These are phyloP conservation scores for Venturia pyrina DNA, from an alignment of 2,329 filamentous ascomycete species.

Conservation along the genomic window DNA sequence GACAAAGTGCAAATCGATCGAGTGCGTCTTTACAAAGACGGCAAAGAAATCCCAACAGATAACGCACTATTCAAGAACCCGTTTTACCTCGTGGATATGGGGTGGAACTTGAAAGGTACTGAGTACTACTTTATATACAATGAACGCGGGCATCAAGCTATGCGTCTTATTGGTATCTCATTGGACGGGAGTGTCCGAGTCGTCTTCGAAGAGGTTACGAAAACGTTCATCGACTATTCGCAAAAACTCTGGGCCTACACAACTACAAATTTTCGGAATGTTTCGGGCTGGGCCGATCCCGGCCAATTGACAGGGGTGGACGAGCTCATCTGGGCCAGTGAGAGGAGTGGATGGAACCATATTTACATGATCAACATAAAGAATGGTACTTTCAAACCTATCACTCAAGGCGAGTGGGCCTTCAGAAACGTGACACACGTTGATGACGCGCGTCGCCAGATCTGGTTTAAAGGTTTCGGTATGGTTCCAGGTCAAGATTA, in stretches of 20 bases:
- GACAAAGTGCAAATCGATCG: conserved; percentile 18
- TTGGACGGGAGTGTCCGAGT: conserved; percentile 17
- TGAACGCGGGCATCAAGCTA: conserved; percentile 18
- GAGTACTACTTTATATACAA: conserved; percentile 21
- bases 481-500: conserved; percentile 19
- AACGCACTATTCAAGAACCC: conserved; percentile 18
- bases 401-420: conserved; percentile 29
- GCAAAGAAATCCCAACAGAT: conserved; percentile 17
- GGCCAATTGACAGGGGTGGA: conserved; percentile 14
- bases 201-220: conserved; percentile 19
- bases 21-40: conserved; percentile 17
- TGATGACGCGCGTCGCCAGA: conserved; percentile 18
- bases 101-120: conserved; percentile 18
- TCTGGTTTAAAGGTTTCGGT: conserved; percentile 19
- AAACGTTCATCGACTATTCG: conserved; percentile 20
- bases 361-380: conserved; percentile 20
- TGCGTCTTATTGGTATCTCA: conserved; percentile 19
- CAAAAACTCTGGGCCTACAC: too few relatives aligned
- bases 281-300: background rate
- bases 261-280: too few relatives aligned
- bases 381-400: conserved; percentile 27
- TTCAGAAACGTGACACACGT: conserved; percentile 20
- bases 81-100: conserved; percentile 15
- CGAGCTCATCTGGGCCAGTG: conserved; percentile 20
- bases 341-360: conserved; percentile 22